A percentile compares a stretch with the other conserved stretches of the same genome.
These are phyloP conservation scores for Nephelium lappaceum DNA, from an alignment of 345 rosid genomes.

Conservation along the genomic window DNA sequence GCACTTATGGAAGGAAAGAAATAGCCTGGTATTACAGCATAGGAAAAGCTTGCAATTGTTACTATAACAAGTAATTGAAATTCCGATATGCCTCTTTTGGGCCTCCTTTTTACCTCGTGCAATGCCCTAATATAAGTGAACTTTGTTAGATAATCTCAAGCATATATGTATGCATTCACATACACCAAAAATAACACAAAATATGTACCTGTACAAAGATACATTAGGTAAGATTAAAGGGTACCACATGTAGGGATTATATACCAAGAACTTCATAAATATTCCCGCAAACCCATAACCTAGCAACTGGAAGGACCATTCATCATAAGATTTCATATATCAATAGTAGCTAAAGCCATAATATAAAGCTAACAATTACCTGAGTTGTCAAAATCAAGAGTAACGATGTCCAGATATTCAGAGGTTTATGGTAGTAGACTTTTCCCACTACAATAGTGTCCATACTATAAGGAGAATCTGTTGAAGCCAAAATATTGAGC, in stretches of 20 bases:
- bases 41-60: conserved; percentile 30
- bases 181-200: neutral
- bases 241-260: conserved; percentile 38
- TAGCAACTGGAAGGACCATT: conserved; percentile 27
- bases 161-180: neutral
- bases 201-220: conserved; percentile 29
- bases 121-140: conserved; percentile 28
- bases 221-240: conserved; percentile 36
- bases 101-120: conserved; percentile 6
- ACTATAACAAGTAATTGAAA: conserved; percentile 31
- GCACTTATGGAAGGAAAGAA: conserved; percentile 27
- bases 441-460: conserved; percentile 11
- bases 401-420: conserved; percentile 20
- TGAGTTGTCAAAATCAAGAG: conserved; percentile 34
- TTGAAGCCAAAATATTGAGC: conserved; percentile 30
- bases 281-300: neutral
- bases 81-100: neutral
- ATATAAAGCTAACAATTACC: neutral
- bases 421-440: conserved; percentile 25
- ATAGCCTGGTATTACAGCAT: conserved; percentile 31
- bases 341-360: neutral
- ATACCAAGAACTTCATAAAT: no score
- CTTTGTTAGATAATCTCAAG: no score
- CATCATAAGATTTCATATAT: no score
- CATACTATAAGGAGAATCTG: conserved; percentile 10